Conservation (phyloP, 768 basidiomycete species). For the Boletales sp. region DNA sequence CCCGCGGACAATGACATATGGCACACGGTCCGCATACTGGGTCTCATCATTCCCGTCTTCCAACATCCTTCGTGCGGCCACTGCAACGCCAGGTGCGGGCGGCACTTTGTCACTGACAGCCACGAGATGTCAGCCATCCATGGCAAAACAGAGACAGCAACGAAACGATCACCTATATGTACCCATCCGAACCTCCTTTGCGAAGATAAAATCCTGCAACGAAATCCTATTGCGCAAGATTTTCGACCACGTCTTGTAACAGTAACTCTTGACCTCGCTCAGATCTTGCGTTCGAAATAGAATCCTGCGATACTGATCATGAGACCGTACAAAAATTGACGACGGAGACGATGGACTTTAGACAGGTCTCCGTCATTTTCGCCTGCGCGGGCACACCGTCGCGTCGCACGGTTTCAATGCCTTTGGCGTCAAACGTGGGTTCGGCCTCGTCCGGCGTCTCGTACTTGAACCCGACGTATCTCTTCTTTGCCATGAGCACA, state of each 20-base stretch:
- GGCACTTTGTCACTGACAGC: conserved; percentile 66
- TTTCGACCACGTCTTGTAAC: conserved; percentile 78
- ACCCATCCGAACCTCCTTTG: conserved; percentile 91
- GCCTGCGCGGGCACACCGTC: conserved; percentile 89
- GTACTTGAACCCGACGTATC: conserved; percentile 97
- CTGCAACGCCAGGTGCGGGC: conserved; percentile 89
- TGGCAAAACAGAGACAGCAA: background rate
- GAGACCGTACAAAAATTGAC: background rate
- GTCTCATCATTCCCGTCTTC: conserved; percentile 79
- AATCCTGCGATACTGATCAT: conserved; percentile 49
- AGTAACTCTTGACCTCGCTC: conserved; percentile 86
- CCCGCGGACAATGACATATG: conserved; percentile 80
- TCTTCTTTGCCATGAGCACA: conserved; percentile 95
- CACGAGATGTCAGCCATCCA: background rate
- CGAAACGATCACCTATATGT: conserved; percentile 68
- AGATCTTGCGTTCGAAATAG: conserved; percentile 89
- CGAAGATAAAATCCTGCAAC: conserved; percentile 91
- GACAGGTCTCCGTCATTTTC: conserved; percentile 86
- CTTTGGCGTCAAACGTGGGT: conserved; percentile 91
- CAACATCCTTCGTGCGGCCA: conserved; percentile 73
- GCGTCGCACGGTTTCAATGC: conserved; percentile 93
- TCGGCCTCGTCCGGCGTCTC: conserved; percentile 76
- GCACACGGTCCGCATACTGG: conserved; percentile 91
- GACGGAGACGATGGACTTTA: conserved; percentile 60
- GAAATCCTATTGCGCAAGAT: conserved; percentile 77